phyloP scores from a whole-genome alignment of 345 rosid species.

The Eucalyptus urophylla region DNA sequence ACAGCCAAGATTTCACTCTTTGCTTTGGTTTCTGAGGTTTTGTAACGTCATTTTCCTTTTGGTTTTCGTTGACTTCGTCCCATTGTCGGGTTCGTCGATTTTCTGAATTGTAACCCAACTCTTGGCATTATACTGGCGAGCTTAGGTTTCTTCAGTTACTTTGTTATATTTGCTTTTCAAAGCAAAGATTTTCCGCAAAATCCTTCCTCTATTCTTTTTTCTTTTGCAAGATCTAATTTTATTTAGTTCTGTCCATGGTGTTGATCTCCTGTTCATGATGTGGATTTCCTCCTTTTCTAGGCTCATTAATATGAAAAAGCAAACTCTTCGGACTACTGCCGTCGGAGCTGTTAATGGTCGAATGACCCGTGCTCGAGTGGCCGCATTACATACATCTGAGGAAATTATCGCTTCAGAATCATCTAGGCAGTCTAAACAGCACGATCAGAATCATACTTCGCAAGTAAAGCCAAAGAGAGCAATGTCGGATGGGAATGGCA shows the following conservation, averaged over 20 bases:
- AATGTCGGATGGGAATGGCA: slow-evolving; percentile 32
- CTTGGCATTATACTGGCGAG: not conserved
- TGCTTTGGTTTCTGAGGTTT: not conserved
- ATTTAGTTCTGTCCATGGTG: not conserved
- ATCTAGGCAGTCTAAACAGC: not conserved
- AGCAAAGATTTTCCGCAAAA: not conserved
- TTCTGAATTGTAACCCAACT: not conserved
- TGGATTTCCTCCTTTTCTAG: not conserved
- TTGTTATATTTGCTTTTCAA: not conserved
- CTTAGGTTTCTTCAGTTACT: not conserved
- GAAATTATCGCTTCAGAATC: slow-evolving; percentile 13
- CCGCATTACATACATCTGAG: slow-evolving; percentile 21
- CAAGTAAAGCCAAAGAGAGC: not conserved
- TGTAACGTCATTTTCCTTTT: not conserved
- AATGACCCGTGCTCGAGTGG: slow-evolving; percentile 65
- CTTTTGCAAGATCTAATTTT: not conserved
- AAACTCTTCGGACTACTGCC: slow-evolving; percentile 16
- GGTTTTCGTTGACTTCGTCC: not conserved
- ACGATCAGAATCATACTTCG: not conserved
- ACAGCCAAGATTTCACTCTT: not conserved
- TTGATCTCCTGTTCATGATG: not conserved
- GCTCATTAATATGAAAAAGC: slow-evolving; percentile 34
- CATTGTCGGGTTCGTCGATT: not conserved
- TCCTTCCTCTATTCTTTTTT: not conserved
- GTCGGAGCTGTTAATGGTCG: slow-evolving; percentile 27